phyloP scores from a whole-genome alignment of 2,329 filamentous ascomycete genomes.

The Stagonosporopsis rhizophila region DNA sequence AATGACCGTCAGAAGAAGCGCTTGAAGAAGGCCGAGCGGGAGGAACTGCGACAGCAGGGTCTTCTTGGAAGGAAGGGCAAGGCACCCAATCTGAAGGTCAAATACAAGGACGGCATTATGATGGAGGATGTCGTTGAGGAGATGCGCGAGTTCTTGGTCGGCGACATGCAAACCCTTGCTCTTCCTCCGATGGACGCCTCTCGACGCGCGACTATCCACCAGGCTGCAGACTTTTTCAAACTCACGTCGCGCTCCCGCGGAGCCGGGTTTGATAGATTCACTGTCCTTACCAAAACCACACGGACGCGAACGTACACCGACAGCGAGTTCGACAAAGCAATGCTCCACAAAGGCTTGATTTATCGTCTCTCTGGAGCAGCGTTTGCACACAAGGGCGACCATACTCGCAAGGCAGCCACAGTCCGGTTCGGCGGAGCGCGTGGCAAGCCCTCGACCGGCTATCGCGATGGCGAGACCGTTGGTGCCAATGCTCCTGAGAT shows the following conservation, averaged over 20 bases:
- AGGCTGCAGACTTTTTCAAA: slow-evolving; percentile 75
- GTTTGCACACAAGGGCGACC: slow-evolving; percentile 18
- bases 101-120: slow-evolving; percentile 76
- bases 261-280: slow-evolving; percentile 73
- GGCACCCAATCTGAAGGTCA: slow-evolving; percentile 64
- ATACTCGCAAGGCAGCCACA: slow-evolving; percentile 17
- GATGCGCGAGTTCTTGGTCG: slow-evolving; percentile 73
- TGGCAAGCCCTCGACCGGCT: slow-evolving; percentile 49
- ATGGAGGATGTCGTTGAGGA: slow-evolving; percentile 75
- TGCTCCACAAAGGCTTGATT: slow-evolving; percentile 57
- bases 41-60: slow-evolving; percentile 55
- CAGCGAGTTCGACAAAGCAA: slow-evolving; percentile 57
- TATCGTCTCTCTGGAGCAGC: slow-evolving; percentile 44
- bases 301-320: slow-evolving; percentile 69
- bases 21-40: slow-evolving; percentile 56
- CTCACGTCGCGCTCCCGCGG: slow-evolving; percentile 87
- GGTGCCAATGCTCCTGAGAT: slow-evolving; percentile 86
- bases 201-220: slow-evolving; percentile 79
- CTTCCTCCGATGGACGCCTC: slow-evolving; percentile 85
- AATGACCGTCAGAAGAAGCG: slow-evolving; percentile 56
- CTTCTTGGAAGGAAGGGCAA: slow-evolving; percentile 54
- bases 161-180: slow-evolving; percentile 68
- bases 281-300: slow-evolving; percentile 76
- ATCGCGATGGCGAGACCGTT: slow-evolving; percentile 86
- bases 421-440: slow-evolving; percentile 23